These are phyloP conservation scores for Dalbergia oliveri DNA, from an alignment of 306 rosid species.

Conservation along the genomic window DNA sequence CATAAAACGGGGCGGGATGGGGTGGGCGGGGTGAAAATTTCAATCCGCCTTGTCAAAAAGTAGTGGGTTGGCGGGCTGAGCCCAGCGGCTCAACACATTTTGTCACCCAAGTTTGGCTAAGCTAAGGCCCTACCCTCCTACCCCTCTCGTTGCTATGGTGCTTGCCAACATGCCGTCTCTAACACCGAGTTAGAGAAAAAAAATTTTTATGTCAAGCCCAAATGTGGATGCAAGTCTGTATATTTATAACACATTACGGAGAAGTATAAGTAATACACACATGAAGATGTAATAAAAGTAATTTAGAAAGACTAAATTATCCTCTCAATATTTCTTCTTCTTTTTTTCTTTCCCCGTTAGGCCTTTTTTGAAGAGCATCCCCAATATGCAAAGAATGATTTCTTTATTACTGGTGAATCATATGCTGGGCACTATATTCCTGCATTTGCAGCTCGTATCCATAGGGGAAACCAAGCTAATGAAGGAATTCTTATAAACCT, in stretches of 20 bases:
- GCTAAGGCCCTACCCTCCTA: no score
- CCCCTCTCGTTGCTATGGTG: no score
- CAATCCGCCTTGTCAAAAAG: no score
- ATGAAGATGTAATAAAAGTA: neutral
- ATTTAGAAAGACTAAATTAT: conserved; percentile 11
- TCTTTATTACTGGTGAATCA: conserved; percentile 95
- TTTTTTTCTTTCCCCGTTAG: conserved; percentile 49
- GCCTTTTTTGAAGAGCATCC: conserved; percentile 91
- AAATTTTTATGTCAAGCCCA: neutral
- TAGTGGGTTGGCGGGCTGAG: no score
- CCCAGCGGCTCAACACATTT: no score
- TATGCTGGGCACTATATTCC: conserved; percentile 99
- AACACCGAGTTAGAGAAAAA: conserved; percentile 17
- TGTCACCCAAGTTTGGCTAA: no score
- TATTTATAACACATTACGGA: conserved; percentile 16
- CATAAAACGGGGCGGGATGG: no score
- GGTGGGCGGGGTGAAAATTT: no score
- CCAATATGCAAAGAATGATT: conserved; percentile 77
- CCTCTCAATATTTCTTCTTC: neutral
- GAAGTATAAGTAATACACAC: conserved; percentile 7
- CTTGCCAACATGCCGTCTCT: neutral
- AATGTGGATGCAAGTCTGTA: conserved; percentile 23
- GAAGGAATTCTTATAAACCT: conserved; percentile 94
- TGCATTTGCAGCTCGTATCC: conserved; percentile 94
- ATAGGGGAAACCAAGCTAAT: conserved; percentile 90